Evolutionary conservation across 1,284 basidiomycete species (phyloP).

Genomic region (Moniliophthora roreri): DNA sequence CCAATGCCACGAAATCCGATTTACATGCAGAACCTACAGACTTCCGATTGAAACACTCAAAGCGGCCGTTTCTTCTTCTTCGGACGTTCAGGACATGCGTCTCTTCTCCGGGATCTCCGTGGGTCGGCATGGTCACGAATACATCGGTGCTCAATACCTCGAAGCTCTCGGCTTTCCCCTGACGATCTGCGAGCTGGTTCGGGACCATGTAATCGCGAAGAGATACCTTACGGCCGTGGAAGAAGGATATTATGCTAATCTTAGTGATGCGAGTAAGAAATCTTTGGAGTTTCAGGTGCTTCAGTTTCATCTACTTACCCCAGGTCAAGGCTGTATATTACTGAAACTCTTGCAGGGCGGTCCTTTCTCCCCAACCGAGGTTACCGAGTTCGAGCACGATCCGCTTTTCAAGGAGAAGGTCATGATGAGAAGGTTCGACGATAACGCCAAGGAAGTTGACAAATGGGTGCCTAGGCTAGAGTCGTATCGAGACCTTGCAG

Average conservation of each 20-base stretch:
- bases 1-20: too few species aligned
- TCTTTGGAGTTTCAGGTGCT: conserved; percentile 8
- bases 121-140: conserved; percentile 10
- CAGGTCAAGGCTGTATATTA: too few species aligned
- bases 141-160: conserved; percentile 8
- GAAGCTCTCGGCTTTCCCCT: conserved; percentile 7
- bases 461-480: conserved; percentile 5
- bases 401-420: conserved; percentile 11
- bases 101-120: conserved; percentile 7
- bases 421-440: conserved; percentile 11
- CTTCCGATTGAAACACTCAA: neutral
- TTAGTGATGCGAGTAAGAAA: conserved; percentile 13
- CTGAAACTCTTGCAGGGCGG: conserved; percentile 5
- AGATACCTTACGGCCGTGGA: conserved; percentile 13
- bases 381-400: conserved; percentile 8
- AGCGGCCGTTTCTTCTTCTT: too few species aligned
- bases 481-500: conserved; percentile 3
- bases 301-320: neutral
- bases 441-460: conserved; percentile 12
- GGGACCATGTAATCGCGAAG: conserved; percentile 14
- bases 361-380: conserved; percentile 5
- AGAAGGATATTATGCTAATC: conserved; percentile 5
- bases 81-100: neutral
- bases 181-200: conserved; percentile 7
- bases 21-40: neutral